Evolutionary conservation across 2,329 filamentous ascomycete species (phyloP), one percentile per base, ranked within the genome.

Genomic region (Sporothrix luriei): DNA sequence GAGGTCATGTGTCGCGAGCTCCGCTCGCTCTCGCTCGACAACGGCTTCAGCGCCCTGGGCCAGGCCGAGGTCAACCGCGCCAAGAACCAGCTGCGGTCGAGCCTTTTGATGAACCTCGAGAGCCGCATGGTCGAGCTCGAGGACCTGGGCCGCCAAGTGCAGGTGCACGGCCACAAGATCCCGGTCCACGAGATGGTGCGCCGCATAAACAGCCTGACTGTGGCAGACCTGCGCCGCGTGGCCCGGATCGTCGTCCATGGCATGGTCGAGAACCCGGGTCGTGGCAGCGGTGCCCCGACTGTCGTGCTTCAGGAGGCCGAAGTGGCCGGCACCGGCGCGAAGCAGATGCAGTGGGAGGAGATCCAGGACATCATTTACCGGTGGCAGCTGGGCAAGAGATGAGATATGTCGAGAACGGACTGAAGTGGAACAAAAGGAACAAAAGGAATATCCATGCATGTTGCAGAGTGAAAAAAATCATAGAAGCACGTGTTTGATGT

Each of bases 71-170:
- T 99, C 70, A 88, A 89, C 77, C 90, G 95, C 65, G 95, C 95
- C 21, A 99, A 99, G 87, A 99, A 99, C 79, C 95, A 99, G 82
- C 88, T 99, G 19, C 88, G 94, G 54, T 94, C 90, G 16, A 91
- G 88, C 70, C 84, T 99, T 52, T 86, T 99, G 65, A 99, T 99
- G 95, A 99, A 99, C 81, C 87, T 99, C 38, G 95, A 99, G 82
- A 93, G 89, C 74, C 87, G 95, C 71, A 97, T 99, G 93, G 93
- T 99, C 11, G 95, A 98, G 82, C 86, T 99, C 7, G 95, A 99
- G 80, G 95, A 99, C 78, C 85, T 99, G 0, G 95, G 95, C 26
- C 84, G 95, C 72, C 94, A 97, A 79, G 93, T 99, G 13, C 95
- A 98, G 82, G 92, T 97, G n/a, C 94, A 98, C 78, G 95, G 94